Evolutionary conservation across 2,329 filamentous ascomycete genomes (phyloP), one percentile per base, ranked within the genome.

Genomic region (Venturia carpophila): DNA sequence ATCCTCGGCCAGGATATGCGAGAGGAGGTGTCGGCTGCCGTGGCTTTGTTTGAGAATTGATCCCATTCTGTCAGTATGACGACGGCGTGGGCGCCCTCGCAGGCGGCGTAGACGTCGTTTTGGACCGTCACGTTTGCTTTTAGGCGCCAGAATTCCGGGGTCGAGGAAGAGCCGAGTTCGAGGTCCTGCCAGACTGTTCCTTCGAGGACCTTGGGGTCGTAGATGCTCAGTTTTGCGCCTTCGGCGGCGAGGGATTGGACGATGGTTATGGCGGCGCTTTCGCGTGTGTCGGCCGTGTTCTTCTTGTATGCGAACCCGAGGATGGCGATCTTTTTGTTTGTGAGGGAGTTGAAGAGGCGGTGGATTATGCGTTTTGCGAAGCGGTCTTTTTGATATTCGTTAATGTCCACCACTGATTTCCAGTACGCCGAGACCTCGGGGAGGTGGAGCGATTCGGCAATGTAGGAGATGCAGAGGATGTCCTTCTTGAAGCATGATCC

Each of bases 401-500:
- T 92, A 80, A 92, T 88, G 70, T 82, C 82, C 68, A 91, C 82
- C 3, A 92, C 88, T 66, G 86, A 82, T 67, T 81, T 80, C 89
- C 89, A 92, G 77, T 91, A 92, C 68, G 85, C 82, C 47, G 85
- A 87, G 0, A 92, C 88, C 69, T 91, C 87, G 2, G 83, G 81
- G 17, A 91, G 78, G 62, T 86, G 83, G 65, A 91, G 79, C 3
- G 83, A 84, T 70, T 90, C 86, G 24, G 89, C 86, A 42, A 92
- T 80, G 75, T 92, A 91, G n/a, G 87, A 84, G 42, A 92, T 78
- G 75, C 84, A 89, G 64, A 90, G 79, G 49, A 92, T 83, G 71
- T 92, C 89, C 75, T 92, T 92, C 75, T 87, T 86, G 80, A 92
- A 91, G 75, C 89, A 92, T 68, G 85, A 89, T 34, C 89, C 89